Conservation (phyloP, 345 rosid species). For the Corchorus capsularis region DNA sequence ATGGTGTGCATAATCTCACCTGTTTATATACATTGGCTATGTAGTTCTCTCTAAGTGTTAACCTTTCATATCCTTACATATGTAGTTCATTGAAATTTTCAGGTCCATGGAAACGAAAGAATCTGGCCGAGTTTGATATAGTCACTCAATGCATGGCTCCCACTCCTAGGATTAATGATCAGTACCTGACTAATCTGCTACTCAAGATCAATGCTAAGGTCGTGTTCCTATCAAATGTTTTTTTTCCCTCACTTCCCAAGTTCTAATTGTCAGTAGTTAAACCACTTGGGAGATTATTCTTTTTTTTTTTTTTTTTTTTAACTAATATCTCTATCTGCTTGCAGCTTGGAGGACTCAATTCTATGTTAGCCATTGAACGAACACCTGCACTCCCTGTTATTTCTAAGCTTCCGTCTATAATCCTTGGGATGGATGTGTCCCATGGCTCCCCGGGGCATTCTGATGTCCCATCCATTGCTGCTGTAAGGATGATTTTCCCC, state of each 20-base stretch:
- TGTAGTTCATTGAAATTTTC: background rate
- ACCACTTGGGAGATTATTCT: background rate
- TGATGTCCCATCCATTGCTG: slow-evolving; percentile 88
- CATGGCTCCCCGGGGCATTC: slow-evolving; percentile 96
- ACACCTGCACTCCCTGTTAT: slow-evolving; percentile 66
- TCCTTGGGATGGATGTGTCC: slow-evolving; percentile 96
- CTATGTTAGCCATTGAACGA: slow-evolving; percentile 66
- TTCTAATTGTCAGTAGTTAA: background rate
- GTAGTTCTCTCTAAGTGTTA: background rate
- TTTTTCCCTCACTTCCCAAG: background rate
- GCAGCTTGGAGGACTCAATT: slow-evolving; percentile 94
- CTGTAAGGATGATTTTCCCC: slow-evolving; percentile 44
- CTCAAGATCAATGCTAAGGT: slow-evolving; percentile 97
- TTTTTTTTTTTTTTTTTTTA: background rate
- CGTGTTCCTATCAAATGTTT: background rate
- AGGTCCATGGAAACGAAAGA: slow-evolving; percentile 94
- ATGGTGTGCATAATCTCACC: slow-evolving; percentile 50
- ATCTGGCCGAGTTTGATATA: slow-evolving; percentile 76
- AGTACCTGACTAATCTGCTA: slow-evolving; percentile 86
- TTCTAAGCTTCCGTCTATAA: slow-evolving; percentile 75
- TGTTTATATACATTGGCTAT: background rate
- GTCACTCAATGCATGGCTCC: slow-evolving; percentile 95
- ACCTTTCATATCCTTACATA: slow-evolving; percentile 6
- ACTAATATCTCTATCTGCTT: background rate
- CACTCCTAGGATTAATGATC: slow-evolving; percentile 60